Conservation (phyloP, 2,329 filamentous ascomycete genomes). For the Alternaria gansuensis region DNA sequence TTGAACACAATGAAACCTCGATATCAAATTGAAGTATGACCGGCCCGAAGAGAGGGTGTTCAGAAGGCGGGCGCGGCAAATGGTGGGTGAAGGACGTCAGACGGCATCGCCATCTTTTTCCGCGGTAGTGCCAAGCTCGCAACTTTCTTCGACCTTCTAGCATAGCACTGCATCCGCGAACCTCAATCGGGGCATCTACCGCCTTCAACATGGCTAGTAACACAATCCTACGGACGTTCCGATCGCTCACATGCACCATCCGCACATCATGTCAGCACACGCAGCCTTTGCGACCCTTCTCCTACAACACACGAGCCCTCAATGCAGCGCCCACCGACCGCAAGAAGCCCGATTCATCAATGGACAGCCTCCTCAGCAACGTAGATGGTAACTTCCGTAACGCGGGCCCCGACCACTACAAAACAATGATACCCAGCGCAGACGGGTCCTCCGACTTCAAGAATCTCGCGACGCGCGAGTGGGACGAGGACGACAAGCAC, state of each 20-base stretch:
- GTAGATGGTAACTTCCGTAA: conserved; percentile 31
- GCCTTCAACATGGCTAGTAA: conserved; percentile 37
- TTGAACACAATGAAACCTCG: conserved; percentile 2
- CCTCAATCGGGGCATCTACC: conserved; percentile 27
- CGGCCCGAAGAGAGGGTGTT: conserved; percentile 22
- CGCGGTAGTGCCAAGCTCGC: conserved; percentile 26
- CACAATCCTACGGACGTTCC: conserved; percentile 40
- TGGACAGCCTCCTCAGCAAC: conserved; percentile 29
- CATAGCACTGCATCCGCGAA: conserved; percentile 14
- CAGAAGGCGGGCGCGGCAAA: conserved; percentile 31
- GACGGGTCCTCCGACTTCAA: conserved; percentile 6
- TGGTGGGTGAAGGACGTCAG: conserved; percentile 36
- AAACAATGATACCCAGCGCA: conserved; percentile 35
- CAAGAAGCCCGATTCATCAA: conserved; percentile 19
- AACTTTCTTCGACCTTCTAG: conserved; percentile 37
- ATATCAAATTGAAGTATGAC: conserved; percentile 18
- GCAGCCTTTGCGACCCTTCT: conserved; percentile 46
- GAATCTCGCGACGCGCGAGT: conserved; percentile 38
- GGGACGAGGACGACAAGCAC: conserved; percentile 67
- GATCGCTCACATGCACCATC: conserved; percentile 45
- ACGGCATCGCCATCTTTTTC: conserved; percentile 39
- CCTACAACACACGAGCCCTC: conserved; percentile 38
- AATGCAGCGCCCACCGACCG: conserved; percentile 19
- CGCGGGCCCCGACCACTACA: conserved; percentile 22
- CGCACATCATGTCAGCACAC: conserved; percentile 53